Evolutionary conservation across 1,284 basidiomycete genomes (phyloP), one percentile per base, ranked within the genome.

Genomic region (Stygiomarasmius scandens): DNA sequence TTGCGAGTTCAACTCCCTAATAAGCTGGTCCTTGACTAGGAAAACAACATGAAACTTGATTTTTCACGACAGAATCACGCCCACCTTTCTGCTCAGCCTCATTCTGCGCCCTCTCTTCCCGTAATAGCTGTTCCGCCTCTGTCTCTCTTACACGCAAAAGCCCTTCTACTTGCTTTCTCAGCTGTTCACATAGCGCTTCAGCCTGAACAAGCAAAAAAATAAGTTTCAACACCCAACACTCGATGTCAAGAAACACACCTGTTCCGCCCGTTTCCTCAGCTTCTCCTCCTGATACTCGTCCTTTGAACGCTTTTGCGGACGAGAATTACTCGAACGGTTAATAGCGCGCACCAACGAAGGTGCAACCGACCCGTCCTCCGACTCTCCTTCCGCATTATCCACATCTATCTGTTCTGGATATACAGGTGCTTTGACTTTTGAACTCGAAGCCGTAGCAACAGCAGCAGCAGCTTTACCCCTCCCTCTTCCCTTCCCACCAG

Each of bases 81-180:
- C 24, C 27, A 87, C 89, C 78, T 67, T 78, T 74, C 23, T 81
- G 66, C 47, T 76, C 75, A 0, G 75, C 77, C 50, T 87, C 79
- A 60, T 81, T 81, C 48, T 82, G 78, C 29, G 72, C 65, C 46
- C 75, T 74, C 52, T 81, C 71, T 16, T 81, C 74, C 55, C 77
- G 72, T 48, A 85, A 64, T 8, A 77, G 65, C 55, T 78, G 71
- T 64, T 92, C 89, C 23, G 86, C 73, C 59, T 89, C 89, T 2
- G 87, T 87, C 38, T 76, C 68, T 54, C 87, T 79, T 41, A 85
- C 70, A 41, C 78, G 74, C 55, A 82, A 76, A 6, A 82, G 64
- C 58, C 88, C 84, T 50, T 89, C 79, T 12, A 90, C 62, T 58
- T 86, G 82, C 34, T 74, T 69, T 43, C 74, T 73, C 2, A 90